phyloP scores from a whole-genome alignment of 2,329 filamentous ascomycete genomes.

The Chaetomium globosum region DNA sequence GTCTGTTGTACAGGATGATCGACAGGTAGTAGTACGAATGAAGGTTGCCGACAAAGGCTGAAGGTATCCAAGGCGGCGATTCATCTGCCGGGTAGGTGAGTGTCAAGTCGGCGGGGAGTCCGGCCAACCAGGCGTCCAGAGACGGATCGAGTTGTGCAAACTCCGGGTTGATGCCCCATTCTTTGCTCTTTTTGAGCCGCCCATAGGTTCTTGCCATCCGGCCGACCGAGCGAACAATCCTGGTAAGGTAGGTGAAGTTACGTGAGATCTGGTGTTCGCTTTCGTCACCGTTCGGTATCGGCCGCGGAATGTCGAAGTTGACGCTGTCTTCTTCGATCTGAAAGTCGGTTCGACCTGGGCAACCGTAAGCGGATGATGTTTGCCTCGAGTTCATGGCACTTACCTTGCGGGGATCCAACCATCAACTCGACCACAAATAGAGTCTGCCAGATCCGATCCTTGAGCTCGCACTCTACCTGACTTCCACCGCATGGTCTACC shows the following conservation, averaged over 20 bases:
- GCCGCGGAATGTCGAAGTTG: conserved; percentile 69
- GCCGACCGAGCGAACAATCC: conserved; percentile 75
- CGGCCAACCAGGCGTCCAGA: conserved; percentile 74
- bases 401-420: conserved; percentile 92
- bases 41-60: conserved; percentile 85
- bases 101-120: conserved; percentile 76
- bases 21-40: conserved; percentile 86
- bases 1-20: conserved; percentile 83
- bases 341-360: conserved; percentile 73
- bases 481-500: conserved; percentile 70
- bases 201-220: conserved; percentile 75
- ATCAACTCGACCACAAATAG: conserved; percentile 86
- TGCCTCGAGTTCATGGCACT: conserved; percentile 23
- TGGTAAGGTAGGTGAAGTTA: conserved; percentile 80
- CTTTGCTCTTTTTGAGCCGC: conserved; percentile 69
- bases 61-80: conserved; percentile 79
- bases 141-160: conserved; percentile 78
- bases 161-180: conserved; percentile 84
- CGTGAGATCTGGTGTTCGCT: conserved; percentile 76
- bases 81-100: conserved; percentile 77
- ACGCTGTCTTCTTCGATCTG: conserved; percentile 74
- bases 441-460: conserved; percentile 87
- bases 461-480: conserved; percentile 76
- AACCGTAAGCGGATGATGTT: not conserved
- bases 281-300: conserved; percentile 68